Evolutionary conservation across 129 eudicot genomes (phyloP).

Genomic region (Glebionis coronaria): DNA sequence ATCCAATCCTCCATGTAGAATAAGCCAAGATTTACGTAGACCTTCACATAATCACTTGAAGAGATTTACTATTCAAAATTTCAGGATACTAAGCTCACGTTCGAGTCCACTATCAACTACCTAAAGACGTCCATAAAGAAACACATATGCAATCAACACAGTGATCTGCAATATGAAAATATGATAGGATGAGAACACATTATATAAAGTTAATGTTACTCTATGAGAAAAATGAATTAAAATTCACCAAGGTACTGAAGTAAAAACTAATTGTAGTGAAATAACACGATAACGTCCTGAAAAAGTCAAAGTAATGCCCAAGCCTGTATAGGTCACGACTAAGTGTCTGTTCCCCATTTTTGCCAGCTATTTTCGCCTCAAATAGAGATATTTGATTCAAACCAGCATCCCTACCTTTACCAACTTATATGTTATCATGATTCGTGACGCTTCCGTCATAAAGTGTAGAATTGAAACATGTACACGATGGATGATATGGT

Average conservation of each 20-base stretch:
- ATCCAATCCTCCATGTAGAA: too few species aligned
- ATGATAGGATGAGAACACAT: too few species aligned
- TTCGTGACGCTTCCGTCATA: constrained; percentile 94
- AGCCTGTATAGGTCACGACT: constrained; percentile 86
- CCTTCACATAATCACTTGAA: constrained; percentile 87
- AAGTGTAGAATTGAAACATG: constrained; percentile 93
- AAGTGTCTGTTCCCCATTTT: constrained; percentile 90
- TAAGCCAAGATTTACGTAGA: too few species aligned
- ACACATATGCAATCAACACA: constrained; percentile 84
- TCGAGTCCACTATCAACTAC: constrained; percentile 92
- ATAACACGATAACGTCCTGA: constrained; percentile 83
- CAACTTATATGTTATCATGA: constrained; percentile 96
- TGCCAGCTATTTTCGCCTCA: constrained; percentile 92
- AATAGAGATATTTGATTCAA: constrained; percentile 86
- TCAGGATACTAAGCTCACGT: constrained; percentile 41
- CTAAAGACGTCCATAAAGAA: constrained; percentile 91
- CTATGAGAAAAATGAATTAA: too few species aligned
- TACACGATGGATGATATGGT: constrained; percentile 5
- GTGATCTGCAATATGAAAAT: too few species aligned
- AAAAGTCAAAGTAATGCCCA: constrained; percentile 93
- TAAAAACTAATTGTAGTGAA: constrained; percentile 89
- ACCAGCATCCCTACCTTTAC: constrained; percentile 93
- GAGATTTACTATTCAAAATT: constrained; percentile 63
- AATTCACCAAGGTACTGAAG: constrained; percentile 84
- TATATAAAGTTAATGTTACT: too few species aligned